phyloP scores from a whole-genome alignment of 2,329 filamentous ascomycete genomes.

The Aspergillus luchuensis region DNA sequence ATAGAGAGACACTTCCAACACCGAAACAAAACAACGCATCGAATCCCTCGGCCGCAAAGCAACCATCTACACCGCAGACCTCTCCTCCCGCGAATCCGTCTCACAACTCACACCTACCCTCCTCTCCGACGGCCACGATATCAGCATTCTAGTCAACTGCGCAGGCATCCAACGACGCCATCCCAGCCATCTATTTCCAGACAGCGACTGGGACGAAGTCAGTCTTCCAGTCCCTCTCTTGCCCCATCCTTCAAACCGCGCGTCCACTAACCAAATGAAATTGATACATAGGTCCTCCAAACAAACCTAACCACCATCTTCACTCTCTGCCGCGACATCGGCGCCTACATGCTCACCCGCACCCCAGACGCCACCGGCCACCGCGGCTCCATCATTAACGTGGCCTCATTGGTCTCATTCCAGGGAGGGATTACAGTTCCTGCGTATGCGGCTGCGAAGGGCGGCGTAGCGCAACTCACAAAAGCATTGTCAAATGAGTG shows the following conservation, averaged over 20 bases:
- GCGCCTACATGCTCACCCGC: constrained; percentile 27
- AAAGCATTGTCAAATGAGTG: constrained; percentile 87
- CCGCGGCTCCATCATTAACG: constrained; percentile 68
- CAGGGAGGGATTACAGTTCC: constrained; percentile 87
- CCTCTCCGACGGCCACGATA: constrained; percentile 49
- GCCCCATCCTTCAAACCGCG: background rate
- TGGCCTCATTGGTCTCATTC: constrained; percentile 77
- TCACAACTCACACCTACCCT: constrained; percentile 32
- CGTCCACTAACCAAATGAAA: background rate
- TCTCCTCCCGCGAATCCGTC: constrained; percentile 35
- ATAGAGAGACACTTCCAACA: constrained; percentile 23
- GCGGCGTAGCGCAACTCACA: constrained; percentile 79
- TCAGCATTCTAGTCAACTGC: constrained; percentile 78
- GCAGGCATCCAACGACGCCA: constrained; percentile 79
- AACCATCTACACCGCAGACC: constrained; percentile 39
- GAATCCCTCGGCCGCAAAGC: constrained; percentile 35
- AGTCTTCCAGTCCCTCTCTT: background rate
- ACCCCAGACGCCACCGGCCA: constrained; percentile 29
- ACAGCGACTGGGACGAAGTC: constrained; percentile 69
- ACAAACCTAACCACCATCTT: constrained; percentile 83
- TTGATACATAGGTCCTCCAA: constrained; percentile 64
- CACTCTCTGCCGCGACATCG: constrained; percentile 43
- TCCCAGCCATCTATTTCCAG: constrained; percentile 70
- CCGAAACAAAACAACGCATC: constrained; percentile 25
- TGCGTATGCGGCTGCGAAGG: constrained; percentile 83